These are phyloP conservation scores for Metarhizium humberi DNA, from an alignment of 2,329 filamentous ascomycete species.

Conservation along the genomic window DNA sequence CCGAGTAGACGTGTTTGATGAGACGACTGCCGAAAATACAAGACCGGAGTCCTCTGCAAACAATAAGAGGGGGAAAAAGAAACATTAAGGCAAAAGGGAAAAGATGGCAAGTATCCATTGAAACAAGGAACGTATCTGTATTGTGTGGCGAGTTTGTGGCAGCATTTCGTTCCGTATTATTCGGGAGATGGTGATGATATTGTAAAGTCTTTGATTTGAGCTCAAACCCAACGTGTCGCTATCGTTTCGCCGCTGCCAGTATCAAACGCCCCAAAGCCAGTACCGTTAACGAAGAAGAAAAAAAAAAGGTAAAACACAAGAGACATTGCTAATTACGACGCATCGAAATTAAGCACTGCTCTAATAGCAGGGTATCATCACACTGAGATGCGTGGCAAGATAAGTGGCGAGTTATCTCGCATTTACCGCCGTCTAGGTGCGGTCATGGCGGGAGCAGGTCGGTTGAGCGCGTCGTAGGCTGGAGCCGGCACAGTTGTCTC, in stretches of 20 bases:
- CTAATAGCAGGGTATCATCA: background rate
- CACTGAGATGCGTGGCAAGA: background rate
- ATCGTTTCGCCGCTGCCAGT: background rate
- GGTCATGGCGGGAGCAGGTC: slow-evolving; percentile 35
- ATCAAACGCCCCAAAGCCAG: background rate
- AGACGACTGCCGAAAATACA: slow-evolving; percentile 19
- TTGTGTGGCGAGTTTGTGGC: slow-evolving; percentile 7
- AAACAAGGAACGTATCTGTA: slow-evolving; percentile 8
- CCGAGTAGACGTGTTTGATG: slow-evolving; percentile 16
- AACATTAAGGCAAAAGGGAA: slow-evolving; percentile 9
- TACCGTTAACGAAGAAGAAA: background rate
- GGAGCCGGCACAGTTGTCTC: slow-evolving; percentile 46
- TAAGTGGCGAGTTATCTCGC: background rate
- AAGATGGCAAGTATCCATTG: background rate
- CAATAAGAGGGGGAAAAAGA: slow-evolving; percentile 11
- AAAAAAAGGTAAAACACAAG: background rate
- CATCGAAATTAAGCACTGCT: background rate
- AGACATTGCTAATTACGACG: background rate
- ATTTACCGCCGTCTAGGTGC: slow-evolving; percentile 29
- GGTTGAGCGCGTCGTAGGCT: slow-evolving; percentile 39
- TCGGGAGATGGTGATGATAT: background rate
- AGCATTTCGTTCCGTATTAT: slow-evolving; percentile 2
- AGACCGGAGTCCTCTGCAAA: slow-evolving; percentile 9
- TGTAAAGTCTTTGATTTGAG: background rate
- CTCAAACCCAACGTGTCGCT: background rate